Base-by-base conservation (phyloP, 495 filamentous ascomycete species). In the Astrothelium macrocarpum region DNA sequence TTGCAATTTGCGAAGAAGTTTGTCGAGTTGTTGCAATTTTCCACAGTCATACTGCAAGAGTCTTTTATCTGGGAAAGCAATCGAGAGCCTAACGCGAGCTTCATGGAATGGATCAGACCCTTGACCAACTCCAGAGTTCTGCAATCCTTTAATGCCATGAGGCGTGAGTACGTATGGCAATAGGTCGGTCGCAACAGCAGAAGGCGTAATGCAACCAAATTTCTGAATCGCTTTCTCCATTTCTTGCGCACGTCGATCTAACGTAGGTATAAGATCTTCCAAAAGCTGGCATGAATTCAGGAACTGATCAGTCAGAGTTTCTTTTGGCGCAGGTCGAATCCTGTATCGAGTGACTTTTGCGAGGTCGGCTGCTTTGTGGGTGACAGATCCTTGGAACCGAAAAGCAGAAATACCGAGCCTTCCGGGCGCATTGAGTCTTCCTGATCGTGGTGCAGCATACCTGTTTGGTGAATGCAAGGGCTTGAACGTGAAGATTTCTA, bases 11-110 rank as follows among this genome's bases (percentile, higher is more conserved):
- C 94, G 88, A 31, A 99, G 83, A 10, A 99, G 83, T 64, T 83
- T 85, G 70, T 93, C 92, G 16, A 99, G 85, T 29, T 87, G 85
- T 68, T 99, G 95, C 12, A 99, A 82, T 72, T 99, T 99, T 60
- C 95, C 95, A 71, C 95, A 97, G 75, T 99, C 95, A 69, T 96
- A 99, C 71, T 97, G 92, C 2, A 99, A 81, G 34, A 99, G 82
- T 14, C 94, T 84, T 73, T 90, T 96, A 72, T 99, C 95, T 0
- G 95, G 95, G 72, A 99, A 99, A 5, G 93, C 95, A 61, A 99
- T 97, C 1, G 90, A 93, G 2, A 94, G 80, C 23, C 91, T 88
- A 82, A 96, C 90, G 53, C 91, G 90, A 1, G 92, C 84, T 77
- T 97, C 90, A 72, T 99, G 95, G 80, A 91, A 96, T 2, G 90